Evolutionary conservation across 83 land plant genomes (phyloP).

Genomic region (Thuja plicata): DNA sequence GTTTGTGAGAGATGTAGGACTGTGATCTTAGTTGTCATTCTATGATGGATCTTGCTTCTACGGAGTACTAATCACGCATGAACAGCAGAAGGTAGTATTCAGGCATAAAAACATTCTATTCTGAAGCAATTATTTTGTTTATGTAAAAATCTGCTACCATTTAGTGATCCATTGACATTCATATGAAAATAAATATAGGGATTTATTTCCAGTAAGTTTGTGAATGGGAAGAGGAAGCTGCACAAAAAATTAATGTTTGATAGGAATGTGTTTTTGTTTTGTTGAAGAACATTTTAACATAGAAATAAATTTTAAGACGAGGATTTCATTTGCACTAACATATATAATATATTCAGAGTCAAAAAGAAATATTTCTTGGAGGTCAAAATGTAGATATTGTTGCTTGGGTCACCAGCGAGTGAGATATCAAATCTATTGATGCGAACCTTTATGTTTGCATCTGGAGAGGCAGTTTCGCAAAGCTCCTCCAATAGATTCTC

Average conservation of each 20-base stretch:
- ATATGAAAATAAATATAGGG: too few species aligned
- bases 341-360: too few species aligned
- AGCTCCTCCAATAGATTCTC: slow-evolving; percentile 54
- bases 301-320: too few species aligned
- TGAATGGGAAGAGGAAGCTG: too few species aligned
- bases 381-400: too few species aligned
- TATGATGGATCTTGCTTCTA: background rate
- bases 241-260: too few species aligned
- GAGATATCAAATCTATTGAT: slow-evolving; percentile 59
- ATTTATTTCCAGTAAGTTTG: too few species aligned
- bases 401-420: too few species aligned
- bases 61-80: background rate
- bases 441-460: slow-evolving; percentile 69
- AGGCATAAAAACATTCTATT: background rate
- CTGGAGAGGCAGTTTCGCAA: slow-evolving; percentile 58
- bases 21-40: background rate
- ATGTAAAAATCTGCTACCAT: background rate
- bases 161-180: background rate
- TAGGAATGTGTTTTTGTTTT: too few species aligned
- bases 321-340: too few species aligned
- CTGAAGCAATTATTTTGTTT: background rate
- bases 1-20: background rate
- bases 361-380: too few species aligned
- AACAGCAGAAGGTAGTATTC: background rate
- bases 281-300: too few species aligned